A percentile compares a stretch with the other conserved stretches of the same genome.
Evolutionary conservation across 1,139 yeast species (phyloP).

Genomic region (Citeromyces hawaiiensis): DNA sequence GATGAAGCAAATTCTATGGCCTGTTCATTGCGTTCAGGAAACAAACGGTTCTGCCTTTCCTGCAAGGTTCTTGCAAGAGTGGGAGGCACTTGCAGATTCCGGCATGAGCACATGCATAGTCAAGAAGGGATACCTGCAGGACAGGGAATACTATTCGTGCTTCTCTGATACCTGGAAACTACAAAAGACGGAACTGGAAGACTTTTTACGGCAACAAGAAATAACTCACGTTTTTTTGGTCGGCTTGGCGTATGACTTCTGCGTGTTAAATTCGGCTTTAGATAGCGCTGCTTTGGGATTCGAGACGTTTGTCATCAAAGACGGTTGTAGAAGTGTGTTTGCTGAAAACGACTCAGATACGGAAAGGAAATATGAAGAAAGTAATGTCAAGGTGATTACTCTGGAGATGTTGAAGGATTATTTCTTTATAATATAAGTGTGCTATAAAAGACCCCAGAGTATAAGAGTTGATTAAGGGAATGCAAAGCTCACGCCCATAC

Average conservation of each 20-base stretch:
- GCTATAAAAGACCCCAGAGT: too few relatives aligned
- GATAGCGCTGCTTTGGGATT: slow-evolving; percentile 55
- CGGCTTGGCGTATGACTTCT: slow-evolving; percentile 79
- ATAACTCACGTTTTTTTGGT: slow-evolving; percentile 58
- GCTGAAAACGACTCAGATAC: slow-evolving; percentile 15
- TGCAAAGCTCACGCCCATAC: too few relatives aligned
- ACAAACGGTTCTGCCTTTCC: slow-evolving; percentile 58
- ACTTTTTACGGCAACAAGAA: slow-evolving; percentile 24
- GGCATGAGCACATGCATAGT: slow-evolving; percentile 25
- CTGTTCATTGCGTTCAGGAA: slow-evolving; percentile 76
- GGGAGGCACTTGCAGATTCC: slow-evolving; percentile 13
- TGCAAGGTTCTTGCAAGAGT: slow-evolving; percentile 21
- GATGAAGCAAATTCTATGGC: slow-evolving; percentile 56
- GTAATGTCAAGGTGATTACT: slow-evolving; percentile 7
- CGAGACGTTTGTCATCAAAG: slow-evolving; percentile 43
- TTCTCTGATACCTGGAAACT: slow-evolving; percentile 69
- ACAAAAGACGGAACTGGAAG: slow-evolving; percentile 54
- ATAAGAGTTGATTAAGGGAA: too few relatives aligned
- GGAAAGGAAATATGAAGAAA: slow-evolving; percentile 8
- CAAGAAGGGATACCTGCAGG: slow-evolving; percentile 55
- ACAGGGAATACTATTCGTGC: slow-evolving; percentile 84
- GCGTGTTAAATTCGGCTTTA: slow-evolving; percentile 66
- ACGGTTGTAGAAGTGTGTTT: slow-evolving; percentile 37
- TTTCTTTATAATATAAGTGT: too few relatives aligned
- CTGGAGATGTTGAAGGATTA: not conserved